Base-by-base conservation (phyloP, 768 basidiomycete genomes). In the Agrocybe chaxingu region DNA sequence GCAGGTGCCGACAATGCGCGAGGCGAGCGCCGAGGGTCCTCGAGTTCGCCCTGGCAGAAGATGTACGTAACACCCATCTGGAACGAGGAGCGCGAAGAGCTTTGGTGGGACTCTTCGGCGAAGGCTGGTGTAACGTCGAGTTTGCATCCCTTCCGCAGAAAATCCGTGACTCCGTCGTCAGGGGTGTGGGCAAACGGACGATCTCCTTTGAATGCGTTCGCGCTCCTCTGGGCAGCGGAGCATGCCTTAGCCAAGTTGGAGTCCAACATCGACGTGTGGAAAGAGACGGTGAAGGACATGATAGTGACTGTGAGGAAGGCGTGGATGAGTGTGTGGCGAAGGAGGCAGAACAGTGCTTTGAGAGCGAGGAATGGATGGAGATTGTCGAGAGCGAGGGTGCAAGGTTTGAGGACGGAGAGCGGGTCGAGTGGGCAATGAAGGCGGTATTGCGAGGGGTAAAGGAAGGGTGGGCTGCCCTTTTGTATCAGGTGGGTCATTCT, bases 121-220 rank as follows among this genome's bases (percentile, higher is more conserved):
- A 92, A 55, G 87, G 89, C 2, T 97, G 94, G 95, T 87, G 83
- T 65, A 87, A 81, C 0, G 65, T 79, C 34, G 93, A 97, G 48
- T 89, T 98, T 58, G 89, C 89, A 0, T 66, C 69, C 0, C 73
- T 96, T 2, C 75, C 84, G 2, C 76, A 75, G 49, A 84, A 85
- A 55, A 74, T 82, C 13, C 78, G 87, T 35, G 83, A 88, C 18
- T 71, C 70, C 10, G 70, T 95, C 7, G 68, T 94, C n/a, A 83
- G 83, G 51, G 89, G 88, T 3, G 73, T 97, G 0, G 75, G 75
- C 12, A 87, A 85, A 50, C 74, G 82, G 5, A 85, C 89, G 2
- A n/a, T 84, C 79, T 0, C 80, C 87, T 0, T 50, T 66, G 42
- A 92, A 89, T 52, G 77, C 85, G 0, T 85, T 93, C 36, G 65